phyloP scores from a whole-genome alignment of 2,329 filamentous ascomycete genomes.

The Xylariales sp. region DNA sequence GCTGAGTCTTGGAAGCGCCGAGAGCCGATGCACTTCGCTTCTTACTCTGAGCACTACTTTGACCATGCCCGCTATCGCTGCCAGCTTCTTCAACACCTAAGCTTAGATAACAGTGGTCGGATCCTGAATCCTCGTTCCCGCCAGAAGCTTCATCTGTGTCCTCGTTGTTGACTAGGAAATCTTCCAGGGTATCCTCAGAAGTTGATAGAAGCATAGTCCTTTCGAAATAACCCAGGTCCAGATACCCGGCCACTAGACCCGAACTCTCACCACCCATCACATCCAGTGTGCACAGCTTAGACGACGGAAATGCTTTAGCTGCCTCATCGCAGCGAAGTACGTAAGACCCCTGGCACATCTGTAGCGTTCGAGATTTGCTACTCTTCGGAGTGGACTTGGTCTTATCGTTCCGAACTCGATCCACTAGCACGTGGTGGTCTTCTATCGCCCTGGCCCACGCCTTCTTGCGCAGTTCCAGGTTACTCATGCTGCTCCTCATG shows the following conservation, averaged over 20 bases:
- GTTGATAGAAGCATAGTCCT: background rate
- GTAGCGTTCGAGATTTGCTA: background rate
- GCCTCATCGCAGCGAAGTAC: background rate
- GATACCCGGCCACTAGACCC: background rate
- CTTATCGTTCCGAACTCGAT: background rate
- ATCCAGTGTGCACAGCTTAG: background rate
- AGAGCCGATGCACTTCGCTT: background rate
- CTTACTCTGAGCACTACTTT: background rate
- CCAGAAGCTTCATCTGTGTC: background rate
- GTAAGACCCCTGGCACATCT: background rate
- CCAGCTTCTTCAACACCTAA: background rate
- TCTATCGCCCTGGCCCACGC: background rate
- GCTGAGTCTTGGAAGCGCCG: too few species aligned
- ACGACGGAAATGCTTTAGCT: background rate
- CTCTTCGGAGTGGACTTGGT: background rate
- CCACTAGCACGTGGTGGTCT: background rate
- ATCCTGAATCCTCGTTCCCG: too few species aligned
- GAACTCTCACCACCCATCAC: background rate
- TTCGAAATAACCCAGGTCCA: background rate
- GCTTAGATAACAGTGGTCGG: too few species aligned
- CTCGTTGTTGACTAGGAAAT: background rate
- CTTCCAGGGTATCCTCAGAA: background rate
- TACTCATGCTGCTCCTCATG: too few species aligned
- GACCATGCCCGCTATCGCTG: background rate
- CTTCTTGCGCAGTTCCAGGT: too few species aligned